Percentiles rank a stretch among this genome's conserved stretches.
These are phyloP conservation scores for Citrus maxima DNA, from an alignment of 345 rosid genomes.

Conservation along the genomic window DNA sequence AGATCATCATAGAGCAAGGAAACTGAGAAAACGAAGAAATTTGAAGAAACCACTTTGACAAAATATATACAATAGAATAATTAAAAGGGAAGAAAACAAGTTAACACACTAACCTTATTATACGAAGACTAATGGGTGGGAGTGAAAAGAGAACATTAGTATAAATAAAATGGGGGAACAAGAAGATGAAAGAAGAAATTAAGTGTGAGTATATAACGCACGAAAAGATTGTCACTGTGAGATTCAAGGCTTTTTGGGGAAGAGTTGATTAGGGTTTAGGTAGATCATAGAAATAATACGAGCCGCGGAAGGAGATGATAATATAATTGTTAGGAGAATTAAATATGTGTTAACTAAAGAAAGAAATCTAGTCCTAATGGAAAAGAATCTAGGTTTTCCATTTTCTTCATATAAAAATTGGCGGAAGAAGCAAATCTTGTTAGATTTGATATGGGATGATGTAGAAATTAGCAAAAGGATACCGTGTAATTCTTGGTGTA, in stretches of 20 bases:
- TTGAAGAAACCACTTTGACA: neutral
- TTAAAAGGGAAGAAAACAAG: neutral
- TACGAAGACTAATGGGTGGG: neutral
- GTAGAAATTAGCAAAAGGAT: neutral
- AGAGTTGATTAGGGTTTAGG: constrained; percentile 49
- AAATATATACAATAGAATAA: neutral
- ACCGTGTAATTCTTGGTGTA: too few relatives aligned
- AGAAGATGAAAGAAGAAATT: constrained; percentile 15
- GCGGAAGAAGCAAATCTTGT: neutral
- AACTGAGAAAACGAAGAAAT: too few relatives aligned
- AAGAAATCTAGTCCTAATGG: constrained; percentile 8
- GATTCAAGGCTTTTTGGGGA: constrained; percentile 12
- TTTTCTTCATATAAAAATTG: neutral
- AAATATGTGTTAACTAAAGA: constrained; percentile 5
- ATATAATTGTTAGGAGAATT: neutral
- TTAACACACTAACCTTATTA: constrained; percentile 17
- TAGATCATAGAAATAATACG: constrained; percentile 43
- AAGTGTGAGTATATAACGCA: constrained; percentile 19
- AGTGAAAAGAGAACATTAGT: constrained; percentile 21
- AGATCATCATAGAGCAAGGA: neutral
- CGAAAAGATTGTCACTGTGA: constrained; percentile 30
- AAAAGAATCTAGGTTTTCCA: constrained; percentile 9
- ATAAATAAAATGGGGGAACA: constrained; percentile 20
- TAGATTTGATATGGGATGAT: neutral
- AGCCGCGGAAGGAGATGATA: neutral